Conservation (phyloP, 306 rosid genomes). For the Luffa acutangula region DNA sequence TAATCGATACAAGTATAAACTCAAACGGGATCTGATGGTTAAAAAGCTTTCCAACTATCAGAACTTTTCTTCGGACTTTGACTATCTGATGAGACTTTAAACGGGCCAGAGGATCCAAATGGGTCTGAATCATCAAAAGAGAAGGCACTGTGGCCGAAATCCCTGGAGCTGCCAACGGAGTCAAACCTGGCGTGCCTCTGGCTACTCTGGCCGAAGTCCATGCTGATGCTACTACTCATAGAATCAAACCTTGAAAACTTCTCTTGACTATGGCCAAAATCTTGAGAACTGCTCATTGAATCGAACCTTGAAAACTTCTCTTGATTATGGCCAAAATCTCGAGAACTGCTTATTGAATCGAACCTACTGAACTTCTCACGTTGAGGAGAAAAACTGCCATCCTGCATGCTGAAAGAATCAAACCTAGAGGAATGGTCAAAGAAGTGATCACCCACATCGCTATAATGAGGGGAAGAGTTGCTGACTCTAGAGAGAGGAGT, state of each 20-base stretch:
- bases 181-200: conserved; percentile 33
- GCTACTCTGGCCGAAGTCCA: conserved; percentile 35
- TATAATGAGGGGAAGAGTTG: conserved; percentile 85
- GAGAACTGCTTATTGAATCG: conserved; percentile 4
- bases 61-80: conserved; percentile 59
- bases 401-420: conserved; percentile 51
- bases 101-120: conserved; percentile 81
- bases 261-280: background rate
- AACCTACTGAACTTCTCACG: conserved; percentile 10
- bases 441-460: conserved; percentile 79
- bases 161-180: conserved; percentile 50
- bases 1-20: background rate
- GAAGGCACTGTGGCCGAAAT: conserved; percentile 46
- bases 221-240: conserved; percentile 38
- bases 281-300: conserved; percentile 7
- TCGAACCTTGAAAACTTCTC: no score
- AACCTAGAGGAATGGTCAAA: conserved; percentile 65
- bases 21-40: conserved; percentile 17
- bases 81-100: conserved; percentile 64
- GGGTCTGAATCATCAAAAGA: conserved; percentile 76
- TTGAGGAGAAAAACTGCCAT: conserved; percentile 34
- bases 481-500: conserved; percentile 79
- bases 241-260: conserved; percentile 20
- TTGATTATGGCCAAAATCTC: no score
- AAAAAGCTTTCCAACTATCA: conserved; percentile 80